phyloP scores from a whole-genome alignment of 768 basidiomycete genomes.

The Leccinellum albellum region DNA sequence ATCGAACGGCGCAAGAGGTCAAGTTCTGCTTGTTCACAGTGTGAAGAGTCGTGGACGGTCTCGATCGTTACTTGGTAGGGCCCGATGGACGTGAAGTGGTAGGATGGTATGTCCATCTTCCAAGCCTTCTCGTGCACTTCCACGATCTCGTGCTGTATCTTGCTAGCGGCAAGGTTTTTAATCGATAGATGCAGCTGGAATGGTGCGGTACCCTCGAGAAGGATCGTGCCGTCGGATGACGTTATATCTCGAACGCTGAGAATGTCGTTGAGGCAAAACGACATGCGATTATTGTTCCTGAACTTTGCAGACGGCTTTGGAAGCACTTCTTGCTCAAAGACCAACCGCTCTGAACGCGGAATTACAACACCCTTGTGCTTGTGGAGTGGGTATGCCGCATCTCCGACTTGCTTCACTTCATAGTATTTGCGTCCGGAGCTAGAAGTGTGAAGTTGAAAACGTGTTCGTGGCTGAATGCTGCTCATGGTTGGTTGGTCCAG shows the following conservation, averaged over 20 bases:
- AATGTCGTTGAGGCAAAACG: constrained; percentile 72
- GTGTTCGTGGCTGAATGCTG: constrained; percentile 75
- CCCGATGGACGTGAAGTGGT: constrained; percentile 75
- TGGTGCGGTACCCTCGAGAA: constrained; percentile 81
- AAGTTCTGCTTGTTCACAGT: constrained; percentile 70
- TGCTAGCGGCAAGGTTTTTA: constrained; percentile 71
- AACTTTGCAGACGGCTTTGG: constrained; percentile 80
- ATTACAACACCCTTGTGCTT: constrained; percentile 60
- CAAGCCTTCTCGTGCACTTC: constrained; percentile 51
- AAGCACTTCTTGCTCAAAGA: constrained; percentile 85
- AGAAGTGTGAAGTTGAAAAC: constrained; percentile 78
- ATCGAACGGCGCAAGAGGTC: constrained; percentile 59
- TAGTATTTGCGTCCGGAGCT: constrained; percentile 81
- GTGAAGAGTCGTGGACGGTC: constrained; percentile 73
- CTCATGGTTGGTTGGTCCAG: constrained; percentile 78
- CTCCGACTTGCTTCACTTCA: constrained; percentile 85
- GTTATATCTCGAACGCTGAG: constrained; percentile 52
- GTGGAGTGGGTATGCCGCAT: constrained; percentile 76
- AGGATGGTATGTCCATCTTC: constrained; percentile 68
- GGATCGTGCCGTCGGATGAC: constrained; percentile 52
- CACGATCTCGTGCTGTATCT: constrained; percentile 55
- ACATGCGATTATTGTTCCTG: constrained; percentile 57
- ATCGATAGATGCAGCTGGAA: constrained; percentile 75
- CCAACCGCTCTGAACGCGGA: constrained; percentile 62
- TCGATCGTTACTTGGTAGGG: constrained; percentile 78